Percentiles rank a stretch among this genome's conserved stretches.
Evolutionary conservation across 108 stramenopile genomes (phyloP).

Genomic region (Cylindrotheca closterium): DNA sequence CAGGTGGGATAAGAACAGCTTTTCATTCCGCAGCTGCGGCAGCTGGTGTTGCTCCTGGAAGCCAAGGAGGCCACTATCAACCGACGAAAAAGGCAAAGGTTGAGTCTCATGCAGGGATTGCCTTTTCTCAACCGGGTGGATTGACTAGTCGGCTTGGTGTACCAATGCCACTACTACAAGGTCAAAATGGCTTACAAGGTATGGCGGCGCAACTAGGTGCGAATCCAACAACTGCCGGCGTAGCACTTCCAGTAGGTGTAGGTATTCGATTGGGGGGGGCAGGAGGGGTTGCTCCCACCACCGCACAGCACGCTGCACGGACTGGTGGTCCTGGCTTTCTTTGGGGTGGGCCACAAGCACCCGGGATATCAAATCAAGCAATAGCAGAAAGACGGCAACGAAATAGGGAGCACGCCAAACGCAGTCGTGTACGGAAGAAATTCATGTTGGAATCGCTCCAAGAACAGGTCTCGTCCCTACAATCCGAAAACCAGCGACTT

Average conservation of each 20-base stretch:
- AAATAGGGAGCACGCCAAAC: slow-evolving; percentile 97
- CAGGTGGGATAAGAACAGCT: slow-evolving; percentile 60
- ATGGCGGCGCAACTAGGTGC: slow-evolving; percentile 4
- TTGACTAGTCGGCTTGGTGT: slow-evolving; percentile 31
- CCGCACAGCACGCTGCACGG: slow-evolving; percentile 32
- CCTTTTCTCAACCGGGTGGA: slow-evolving; percentile 19
- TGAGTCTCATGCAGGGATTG: slow-evolving; percentile 10
- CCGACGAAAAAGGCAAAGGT: slow-evolving; percentile 26
- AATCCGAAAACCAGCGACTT: slow-evolving; percentile 87
- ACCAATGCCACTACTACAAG: slow-evolving; percentile 6
- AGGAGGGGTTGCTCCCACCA: slow-evolving; percentile 53
- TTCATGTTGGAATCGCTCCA: slow-evolving; percentile 97
- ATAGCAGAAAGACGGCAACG: slow-evolving; percentile 84
- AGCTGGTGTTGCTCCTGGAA: slow-evolving; percentile 5
- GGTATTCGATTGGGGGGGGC: slow-evolving; percentile 62
- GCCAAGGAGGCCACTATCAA: slow-evolving; percentile 4
- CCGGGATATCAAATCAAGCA: slow-evolving; percentile 34
- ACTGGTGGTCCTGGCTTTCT: slow-evolving; percentile 21
- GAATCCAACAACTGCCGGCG: slow-evolving; percentile 18
- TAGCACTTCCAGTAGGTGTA: slow-evolving; percentile 60
- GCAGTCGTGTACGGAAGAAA: slow-evolving; percentile 96
- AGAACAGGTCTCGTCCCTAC: slow-evolving; percentile 83
- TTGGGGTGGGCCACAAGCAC: slow-evolving; percentile 29
- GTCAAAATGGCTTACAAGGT: slow-evolving; percentile 15
- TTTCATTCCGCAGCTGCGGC: slow-evolving; percentile 47